A percentile compares a stretch with the other conserved stretches of the same genome.
Conservation (phyloP, 148 eudicot genomes). For the Rhododendron williamsianum region DNA sequence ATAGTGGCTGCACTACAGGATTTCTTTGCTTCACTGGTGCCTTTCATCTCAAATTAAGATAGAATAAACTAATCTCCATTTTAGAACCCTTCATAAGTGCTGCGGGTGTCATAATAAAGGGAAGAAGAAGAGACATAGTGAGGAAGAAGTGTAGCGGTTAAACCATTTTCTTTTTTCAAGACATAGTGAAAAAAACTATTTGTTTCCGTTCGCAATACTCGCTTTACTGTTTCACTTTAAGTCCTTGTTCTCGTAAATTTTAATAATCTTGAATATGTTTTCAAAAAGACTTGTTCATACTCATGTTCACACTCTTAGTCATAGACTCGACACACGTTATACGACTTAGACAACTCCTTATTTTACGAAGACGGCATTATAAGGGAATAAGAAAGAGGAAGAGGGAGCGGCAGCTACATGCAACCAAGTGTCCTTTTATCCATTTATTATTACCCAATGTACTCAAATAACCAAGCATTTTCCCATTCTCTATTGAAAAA, state of each 20-base stretch:
- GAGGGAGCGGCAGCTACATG: background rate
- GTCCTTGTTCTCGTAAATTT: too few relatives aligned
- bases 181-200: too few relatives aligned
- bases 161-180: too few relatives aligned
- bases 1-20: too few relatives aligned
- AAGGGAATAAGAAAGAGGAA: background rate
- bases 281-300: background rate
- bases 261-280: background rate
- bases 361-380: background rate
- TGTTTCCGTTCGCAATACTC: background rate
- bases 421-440: background rate
- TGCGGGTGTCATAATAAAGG: too few relatives aligned
- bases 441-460: background rate
- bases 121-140: too few relatives aligned
- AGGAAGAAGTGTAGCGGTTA: too few relatives aligned
- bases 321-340: background rate
- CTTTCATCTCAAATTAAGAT: background rate
- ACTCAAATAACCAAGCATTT: too few relatives aligned
- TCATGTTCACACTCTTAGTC: background rate
- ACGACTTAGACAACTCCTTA: background rate
- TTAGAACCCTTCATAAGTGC: too few relatives aligned
- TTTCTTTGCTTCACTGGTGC: background rate
- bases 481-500: background rate
- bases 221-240: background rate
- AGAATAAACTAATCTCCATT: too few relatives aligned